These are phyloP conservation scores for Thermothelomyces thermophilus DNA, from an alignment of 2,329 filamentous ascomycete species.

Conservation along the genomic window DNA sequence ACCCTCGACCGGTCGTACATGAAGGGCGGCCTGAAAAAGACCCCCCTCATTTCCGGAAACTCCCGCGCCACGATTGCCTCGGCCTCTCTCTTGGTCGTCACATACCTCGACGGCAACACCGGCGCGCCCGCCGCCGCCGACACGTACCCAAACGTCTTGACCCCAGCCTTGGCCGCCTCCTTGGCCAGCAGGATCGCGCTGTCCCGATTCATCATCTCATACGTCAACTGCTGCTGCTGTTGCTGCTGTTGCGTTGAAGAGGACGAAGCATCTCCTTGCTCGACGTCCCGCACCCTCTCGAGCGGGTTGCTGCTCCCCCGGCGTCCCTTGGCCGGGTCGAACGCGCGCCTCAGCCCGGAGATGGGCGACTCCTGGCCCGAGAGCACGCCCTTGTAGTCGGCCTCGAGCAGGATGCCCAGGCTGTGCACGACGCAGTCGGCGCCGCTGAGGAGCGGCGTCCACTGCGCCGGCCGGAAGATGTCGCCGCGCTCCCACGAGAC, in stretches of 20 bases:
- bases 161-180: constrained; percentile 60
- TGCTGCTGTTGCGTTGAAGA: constrained; percentile 43
- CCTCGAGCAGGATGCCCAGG: constrained; percentile 93
- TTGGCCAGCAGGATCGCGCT: constrained; percentile 75
- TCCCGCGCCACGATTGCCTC: constrained; percentile 66
- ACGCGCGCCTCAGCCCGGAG: constrained; percentile 69
- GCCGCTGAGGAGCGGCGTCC: constrained; percentile 65
- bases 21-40: constrained; percentile 83
- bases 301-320: constrained; percentile 59
- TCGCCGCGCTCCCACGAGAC: constrained; percentile 87
- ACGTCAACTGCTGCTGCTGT: constrained; percentile 62
- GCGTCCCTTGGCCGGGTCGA: constrained; percentile 54
- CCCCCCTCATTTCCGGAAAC: constrained; percentile 67
- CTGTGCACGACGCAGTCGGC: constrained; percentile 86
- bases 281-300: constrained; percentile 39
- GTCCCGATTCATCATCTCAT: constrained; percentile 96
- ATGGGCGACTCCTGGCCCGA: constrained; percentile 78
- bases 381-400: constrained; percentile 92
- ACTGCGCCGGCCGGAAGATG: constrained; percentile 75
- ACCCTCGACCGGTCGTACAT: constrained; percentile 79
- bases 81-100: constrained; percentile 85
- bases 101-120: constrained; percentile 76
- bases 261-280: constrained; percentile 35
- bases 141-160: constrained; percentile 74
- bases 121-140: constrained; percentile 83